Evolutionary conservation across 305 asterid genomes (phyloP).

Genomic region (Fraxinus sp.): DNA sequence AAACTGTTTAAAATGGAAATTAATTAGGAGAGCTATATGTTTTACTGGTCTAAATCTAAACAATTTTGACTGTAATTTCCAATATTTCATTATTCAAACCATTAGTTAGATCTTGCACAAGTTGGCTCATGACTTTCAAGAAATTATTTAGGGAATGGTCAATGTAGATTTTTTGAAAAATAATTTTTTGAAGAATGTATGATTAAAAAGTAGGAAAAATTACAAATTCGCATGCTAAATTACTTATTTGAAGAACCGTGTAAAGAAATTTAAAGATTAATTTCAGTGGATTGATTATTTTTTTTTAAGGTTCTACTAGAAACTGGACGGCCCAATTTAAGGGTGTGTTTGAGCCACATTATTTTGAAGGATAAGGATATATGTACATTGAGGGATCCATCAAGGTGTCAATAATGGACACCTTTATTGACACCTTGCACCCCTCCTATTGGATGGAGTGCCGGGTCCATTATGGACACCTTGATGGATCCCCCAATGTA

Average conservation of each 20-base stretch:
- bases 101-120: background rate
- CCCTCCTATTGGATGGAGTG: too few relatives aligned
- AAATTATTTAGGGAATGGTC: background rate
- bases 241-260: background rate
- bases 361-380: too few relatives aligned
- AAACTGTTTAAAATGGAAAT: background rate
- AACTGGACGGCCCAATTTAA: background rate
- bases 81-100: background rate
- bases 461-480: too few relatives aligned
- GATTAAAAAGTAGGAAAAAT: too few relatives aligned
- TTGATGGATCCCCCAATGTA: too few relatives aligned
- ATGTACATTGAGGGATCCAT: too few relatives aligned
- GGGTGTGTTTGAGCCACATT: too few relatives aligned
- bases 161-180: background rate
- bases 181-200: too few relatives aligned
- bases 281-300: background rate
- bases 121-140: background rate
- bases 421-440: too few relatives aligned
- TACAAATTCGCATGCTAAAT: background rate
- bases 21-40: background rate
- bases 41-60: background rate
- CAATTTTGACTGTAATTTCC: background rate
- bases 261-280: background rate
- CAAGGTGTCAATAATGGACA: too few relatives aligned
- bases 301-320: too few relatives aligned